Base-by-base conservation (phyloP, 495 filamentous ascomycete species). In the Saxophila tyrrhenica region DNA sequence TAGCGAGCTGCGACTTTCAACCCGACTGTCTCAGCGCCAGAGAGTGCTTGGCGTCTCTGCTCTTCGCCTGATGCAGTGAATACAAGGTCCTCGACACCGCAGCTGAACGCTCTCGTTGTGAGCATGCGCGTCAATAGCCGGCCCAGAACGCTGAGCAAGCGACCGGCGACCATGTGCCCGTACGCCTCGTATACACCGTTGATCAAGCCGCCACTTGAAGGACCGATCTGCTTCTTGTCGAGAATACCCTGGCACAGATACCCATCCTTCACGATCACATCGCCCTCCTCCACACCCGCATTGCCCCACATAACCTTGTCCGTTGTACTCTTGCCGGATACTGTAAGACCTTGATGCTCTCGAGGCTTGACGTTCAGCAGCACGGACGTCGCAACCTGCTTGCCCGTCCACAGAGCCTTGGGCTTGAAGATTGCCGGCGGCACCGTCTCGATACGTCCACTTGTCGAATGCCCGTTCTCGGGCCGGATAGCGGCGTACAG, bases 201-300 rank as follows among this genome's bases (percentile, higher is more conserved):
- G 50, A 99, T 80, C 32, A 99, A 75, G 54, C 94, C 94, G 47
- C 90, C 89, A 55, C 80, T 78, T 50, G 75, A 84, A 29, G 94
- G 87, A 51, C 94, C 94, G 48, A 99, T 80, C 57, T 97, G 94
- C 44, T 86, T 84, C 71, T 99, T 99, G 68, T 99, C 94, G 24
- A 99, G 78, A 62, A 99, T 91, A 58, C 94, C 94, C 45, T 78
- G 82, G 45, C 95, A 76, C 50, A 95, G 78, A 63, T 95, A 87
- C 29, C 92, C 92, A 55, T 89, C 81, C 52, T 85, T 79, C 70
- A 99, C 84, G 41, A 89, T 72, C 24, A 98, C 89, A n/a, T 77
- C 68, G 1, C 80, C 75, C 51, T 83, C 81, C 58, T 82, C 73
- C 0, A 62, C 67, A 16, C 61, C 53, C 38, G 21, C 46, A 2